Conservation (phyloP, 495 filamentous ascomycete species). For the Penicillium flavigenum region DNA sequence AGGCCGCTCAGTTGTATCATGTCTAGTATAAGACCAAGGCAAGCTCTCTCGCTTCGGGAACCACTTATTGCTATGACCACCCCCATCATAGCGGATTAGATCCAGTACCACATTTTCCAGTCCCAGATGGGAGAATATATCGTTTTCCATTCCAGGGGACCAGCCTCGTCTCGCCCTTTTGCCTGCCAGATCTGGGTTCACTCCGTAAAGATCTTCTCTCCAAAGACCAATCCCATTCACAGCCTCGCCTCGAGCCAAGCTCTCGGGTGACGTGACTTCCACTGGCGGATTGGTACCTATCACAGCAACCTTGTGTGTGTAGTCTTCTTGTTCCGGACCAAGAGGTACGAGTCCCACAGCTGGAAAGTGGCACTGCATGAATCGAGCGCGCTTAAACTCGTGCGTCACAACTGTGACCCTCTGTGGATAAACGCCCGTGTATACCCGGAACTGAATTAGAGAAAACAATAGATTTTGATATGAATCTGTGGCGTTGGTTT, state of each 20-base stretch:
- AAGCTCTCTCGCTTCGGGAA: constrained; percentile 36
- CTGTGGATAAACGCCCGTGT: constrained; percentile 37
- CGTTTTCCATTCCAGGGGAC: constrained; percentile 29
- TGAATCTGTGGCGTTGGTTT: constrained; percentile 72
- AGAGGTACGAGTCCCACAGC: constrained; percentile 54
- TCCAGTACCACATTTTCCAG: constrained; percentile 34
- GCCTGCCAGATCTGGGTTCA: constrained; percentile 31
- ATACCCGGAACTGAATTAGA: constrained; percentile 55
- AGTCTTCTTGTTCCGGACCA: neutral
- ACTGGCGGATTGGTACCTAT: constrained; percentile 71
- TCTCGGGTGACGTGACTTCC: constrained; percentile 47
- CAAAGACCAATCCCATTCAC: constrained; percentile 46
- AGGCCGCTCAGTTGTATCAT: constrained; percentile 10
- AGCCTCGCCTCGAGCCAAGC: constrained; percentile 42
- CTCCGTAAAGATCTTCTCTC: constrained; percentile 47
- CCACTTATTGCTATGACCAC: constrained; percentile 33
- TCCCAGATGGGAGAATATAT: constrained; percentile 26
- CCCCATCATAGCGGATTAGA: constrained; percentile 42
- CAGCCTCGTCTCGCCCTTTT: constrained; percentile 47
- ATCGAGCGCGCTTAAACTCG: constrained; percentile 67
- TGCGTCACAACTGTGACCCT: constrained; percentile 69
- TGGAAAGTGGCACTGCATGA: constrained; percentile 65
- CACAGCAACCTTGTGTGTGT: constrained; percentile 44
- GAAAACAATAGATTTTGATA: constrained; percentile 77
- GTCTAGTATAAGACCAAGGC: constrained; percentile 39